Evolutionary conservation across 345 rosid species (phyloP).

Genomic region (Acer negundo): DNA sequence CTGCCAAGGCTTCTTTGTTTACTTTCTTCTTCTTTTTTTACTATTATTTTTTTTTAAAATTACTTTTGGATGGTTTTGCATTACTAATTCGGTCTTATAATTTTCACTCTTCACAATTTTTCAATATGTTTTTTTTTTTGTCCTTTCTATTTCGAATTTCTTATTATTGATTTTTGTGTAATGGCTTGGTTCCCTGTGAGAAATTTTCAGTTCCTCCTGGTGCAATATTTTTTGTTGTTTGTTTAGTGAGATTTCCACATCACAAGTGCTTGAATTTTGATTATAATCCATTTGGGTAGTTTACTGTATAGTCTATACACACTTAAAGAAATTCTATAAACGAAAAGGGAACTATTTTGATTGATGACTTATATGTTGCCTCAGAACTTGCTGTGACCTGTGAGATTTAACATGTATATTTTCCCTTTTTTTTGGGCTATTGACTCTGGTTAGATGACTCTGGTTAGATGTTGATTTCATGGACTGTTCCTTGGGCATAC

Average conservation of each 20-base stretch:
- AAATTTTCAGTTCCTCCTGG: too few relatives aligned
- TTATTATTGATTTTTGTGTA: background rate
- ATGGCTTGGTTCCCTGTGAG: background rate
- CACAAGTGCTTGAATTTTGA: background rate
- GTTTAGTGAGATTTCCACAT: background rate
- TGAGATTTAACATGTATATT: background rate
- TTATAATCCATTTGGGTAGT: background rate
- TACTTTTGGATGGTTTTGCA: slow-evolving; percentile 2
- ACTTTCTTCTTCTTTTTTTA: too few relatives aligned
- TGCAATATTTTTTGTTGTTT: background rate
- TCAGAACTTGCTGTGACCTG: background rate
- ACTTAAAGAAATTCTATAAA: background rate
- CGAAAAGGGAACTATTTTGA: background rate
- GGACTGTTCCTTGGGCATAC: background rate
- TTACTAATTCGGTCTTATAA: background rate
- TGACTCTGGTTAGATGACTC: background rate
- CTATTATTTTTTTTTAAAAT: background rate
- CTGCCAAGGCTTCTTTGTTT: background rate
- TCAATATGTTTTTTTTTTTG: background rate
- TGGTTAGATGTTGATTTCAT: background rate
- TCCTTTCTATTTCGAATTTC: background rate
- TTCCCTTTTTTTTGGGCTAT: background rate
- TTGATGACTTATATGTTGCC: slow-evolving; percentile 4
- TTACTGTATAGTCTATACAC: background rate
- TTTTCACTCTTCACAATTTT: background rate